A percentile compares a stretch with the other conserved stretches of the same genome.
phyloP scores from a whole-genome alignment of 1,139 yeast genomes.

The Saccharomyces hybrid region DNA sequence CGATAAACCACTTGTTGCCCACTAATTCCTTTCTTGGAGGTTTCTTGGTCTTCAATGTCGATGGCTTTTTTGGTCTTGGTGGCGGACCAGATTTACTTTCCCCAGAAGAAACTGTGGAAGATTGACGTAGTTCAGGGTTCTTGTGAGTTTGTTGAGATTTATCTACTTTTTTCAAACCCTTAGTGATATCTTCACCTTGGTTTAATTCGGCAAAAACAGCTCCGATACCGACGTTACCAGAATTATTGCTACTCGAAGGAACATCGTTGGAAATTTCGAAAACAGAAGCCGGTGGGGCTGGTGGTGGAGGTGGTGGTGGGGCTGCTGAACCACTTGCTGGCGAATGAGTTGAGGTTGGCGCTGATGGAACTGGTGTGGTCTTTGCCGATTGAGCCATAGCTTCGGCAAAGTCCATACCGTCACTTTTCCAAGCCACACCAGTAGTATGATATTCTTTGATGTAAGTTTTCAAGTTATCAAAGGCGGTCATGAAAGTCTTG shows the following conservation, averaged over 20 bases:
- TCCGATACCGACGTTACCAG: conserved; percentile 45
- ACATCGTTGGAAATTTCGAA: conserved; percentile 40
- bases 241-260: conserved; percentile 13
- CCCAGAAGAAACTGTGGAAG: conserved; percentile 34
- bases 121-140: conserved; percentile 70
- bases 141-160: conserved; percentile 92
- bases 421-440: conserved; percentile 74
- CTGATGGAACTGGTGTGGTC: conserved; percentile 9
- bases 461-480: conserved; percentile 63
- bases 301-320: conserved; percentile 41
- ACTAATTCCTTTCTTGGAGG: conserved; percentile 71
- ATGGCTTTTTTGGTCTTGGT: conserved; percentile 65
- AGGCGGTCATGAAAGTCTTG: conserved; percentile 49
- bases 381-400: conserved; percentile 35
- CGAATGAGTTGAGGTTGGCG: conserved; percentile 19
- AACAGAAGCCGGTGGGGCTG: conserved; percentile 76
- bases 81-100: conserved; percentile 41
- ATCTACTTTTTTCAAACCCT: conserved; percentile 85
- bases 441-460: conserved; percentile 72
- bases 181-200: conserved; percentile 76
- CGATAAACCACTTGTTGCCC: conserved; percentile 86
- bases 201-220: conserved; percentile 92
- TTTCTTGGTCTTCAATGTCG: conserved; percentile 47
- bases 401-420: conserved; percentile 43
- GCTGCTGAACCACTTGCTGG: conserved; percentile 31